Conservation (phyloP, 2,329 filamentous ascomycete genomes). For the Chaetomiaceae sp. region DNA sequence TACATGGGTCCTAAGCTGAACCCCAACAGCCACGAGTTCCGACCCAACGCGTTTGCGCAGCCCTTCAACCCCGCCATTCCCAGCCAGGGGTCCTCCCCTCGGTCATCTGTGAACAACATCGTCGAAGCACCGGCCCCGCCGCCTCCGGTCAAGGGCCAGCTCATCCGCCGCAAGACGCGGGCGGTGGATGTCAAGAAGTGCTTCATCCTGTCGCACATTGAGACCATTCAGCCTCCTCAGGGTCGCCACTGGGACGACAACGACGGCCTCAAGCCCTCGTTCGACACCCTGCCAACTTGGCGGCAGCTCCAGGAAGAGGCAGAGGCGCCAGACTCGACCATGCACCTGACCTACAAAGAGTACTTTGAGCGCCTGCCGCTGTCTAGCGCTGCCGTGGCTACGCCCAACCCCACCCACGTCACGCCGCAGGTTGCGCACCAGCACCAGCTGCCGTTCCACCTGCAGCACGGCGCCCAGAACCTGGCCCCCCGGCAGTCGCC, state of each 20-base stretch:
- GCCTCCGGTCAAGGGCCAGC: constrained; percentile 38
- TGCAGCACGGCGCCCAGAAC: constrained; percentile 67
- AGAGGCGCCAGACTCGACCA: constrained; percentile 62
- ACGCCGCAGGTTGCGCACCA: constrained; percentile 73
- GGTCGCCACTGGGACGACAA: constrained; percentile 66
- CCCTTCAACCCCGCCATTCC: constrained; percentile 70
- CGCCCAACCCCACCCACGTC: constrained; percentile 64
- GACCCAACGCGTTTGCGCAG: constrained; percentile 74
- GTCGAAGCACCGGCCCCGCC: constrained; percentile 33
- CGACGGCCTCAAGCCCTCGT: constrained; percentile 77
- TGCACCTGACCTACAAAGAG: constrained; percentile 65
- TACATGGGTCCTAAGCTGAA: constrained; percentile 56
- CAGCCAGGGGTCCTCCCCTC: constrained; percentile 70
- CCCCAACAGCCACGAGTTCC: constrained; percentile 71
- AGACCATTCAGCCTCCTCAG: constrained; percentile 48
- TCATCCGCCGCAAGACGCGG: constrained; percentile 67
- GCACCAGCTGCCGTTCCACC: constrained; percentile 76
- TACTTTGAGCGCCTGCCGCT: constrained; percentile 69
- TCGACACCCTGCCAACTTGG: constrained; percentile 83
- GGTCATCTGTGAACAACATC: constrained; percentile 52
- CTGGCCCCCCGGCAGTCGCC: constrained; percentile 66
- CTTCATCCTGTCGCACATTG: constrained; percentile 49
- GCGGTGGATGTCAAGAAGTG: constrained; percentile 68
- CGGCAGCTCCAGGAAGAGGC: constrained; percentile 63
- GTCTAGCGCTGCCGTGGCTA: constrained; percentile 54